Evolutionary conservation across 805 yeast genomes (phyloP).

Genomic region (Helenozyma rhizophorensis): DNA sequence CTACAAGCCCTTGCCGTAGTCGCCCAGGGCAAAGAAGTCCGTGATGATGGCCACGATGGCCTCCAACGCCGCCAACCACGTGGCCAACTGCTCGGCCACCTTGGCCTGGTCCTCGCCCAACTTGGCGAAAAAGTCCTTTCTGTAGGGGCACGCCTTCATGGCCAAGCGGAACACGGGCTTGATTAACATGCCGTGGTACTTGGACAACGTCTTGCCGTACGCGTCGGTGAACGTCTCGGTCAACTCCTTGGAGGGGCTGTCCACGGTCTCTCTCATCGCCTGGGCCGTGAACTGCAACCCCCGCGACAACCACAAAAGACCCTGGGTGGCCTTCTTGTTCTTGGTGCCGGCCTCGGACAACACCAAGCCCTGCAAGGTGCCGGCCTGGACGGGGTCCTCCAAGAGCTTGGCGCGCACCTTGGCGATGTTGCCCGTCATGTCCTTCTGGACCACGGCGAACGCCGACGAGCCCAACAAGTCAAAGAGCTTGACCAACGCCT

Average conservation of each 20-base stretch:
- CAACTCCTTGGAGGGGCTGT: conserved; percentile 60
- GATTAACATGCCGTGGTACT: conserved; percentile 76
- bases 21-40: conserved; percentile 72
- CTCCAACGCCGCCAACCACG: conserved; percentile 77
- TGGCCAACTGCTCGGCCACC: conserved; percentile 59
- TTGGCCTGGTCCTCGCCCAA: conserved; percentile 71
- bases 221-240: conserved; percentile 77
- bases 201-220: conserved; percentile 73
- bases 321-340: conserved; percentile 82
- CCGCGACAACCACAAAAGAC: conserved; percentile 78
- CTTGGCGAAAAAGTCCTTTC: conserved; percentile 78
- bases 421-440: conserved; percentile 80
- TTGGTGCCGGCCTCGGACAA: conserved; percentile 64
- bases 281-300: conserved; percentile 89
- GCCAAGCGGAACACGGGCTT: conserved; percentile 89
- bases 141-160: conserved; percentile 92
- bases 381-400: conserved; percentile 56
- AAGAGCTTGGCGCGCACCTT: conserved; percentile 67
- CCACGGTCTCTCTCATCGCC: conserved; percentile 78
- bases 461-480: conserved; percentile 84
- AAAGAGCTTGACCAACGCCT: conserved; percentile 75
- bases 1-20: conserved; percentile 84
- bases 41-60: conserved; percentile 66
- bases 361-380: conserved; percentile 76
- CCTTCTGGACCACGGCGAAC: conserved; percentile 78